Percentiles rank a stretch among this genome's conserved stretches.
phyloP scores from a whole-genome alignment of 2,329 filamentous ascomycete genomes.

The Xylaria sp. region DNA sequence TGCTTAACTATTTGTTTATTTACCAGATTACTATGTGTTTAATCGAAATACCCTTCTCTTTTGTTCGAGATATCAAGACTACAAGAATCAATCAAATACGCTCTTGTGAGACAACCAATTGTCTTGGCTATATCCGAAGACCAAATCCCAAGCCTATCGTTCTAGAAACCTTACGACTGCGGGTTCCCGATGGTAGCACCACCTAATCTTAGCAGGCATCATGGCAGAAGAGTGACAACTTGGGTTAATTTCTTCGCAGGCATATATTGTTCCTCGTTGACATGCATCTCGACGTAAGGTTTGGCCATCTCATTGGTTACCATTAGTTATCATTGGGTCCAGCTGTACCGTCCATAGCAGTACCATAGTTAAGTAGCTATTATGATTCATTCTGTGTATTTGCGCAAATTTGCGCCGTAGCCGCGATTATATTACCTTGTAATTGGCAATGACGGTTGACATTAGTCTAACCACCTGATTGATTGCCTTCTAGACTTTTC shows the following conservation, averaged over 20 bases:
- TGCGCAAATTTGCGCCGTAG: constrained; percentile 7
- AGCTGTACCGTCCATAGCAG: constrained; percentile 17
- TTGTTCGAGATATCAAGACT: not conserved
- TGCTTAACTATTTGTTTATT: constrained; percentile 2
- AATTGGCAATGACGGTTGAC: constrained; percentile 1
- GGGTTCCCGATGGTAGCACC: not conserved
- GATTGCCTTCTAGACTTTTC: constrained; percentile 11
- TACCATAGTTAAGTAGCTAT: constrained; percentile 6
- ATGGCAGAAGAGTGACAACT: not conserved
- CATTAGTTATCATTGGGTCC: constrained; percentile 25
- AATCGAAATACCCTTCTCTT: constrained; percentile 12
- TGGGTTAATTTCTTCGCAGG: not conserved
- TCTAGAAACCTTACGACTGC: constrained; percentile 12
- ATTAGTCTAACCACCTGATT: constrained; percentile 1
- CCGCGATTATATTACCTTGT: not conserved
- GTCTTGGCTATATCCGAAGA: constrained; percentile 12
- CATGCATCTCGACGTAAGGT: constrained; percentile 9
- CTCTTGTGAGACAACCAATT: not conserved
- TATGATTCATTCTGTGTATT: not conserved
- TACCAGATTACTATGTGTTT: not conserved
- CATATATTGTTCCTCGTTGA: constrained; percentile 13
- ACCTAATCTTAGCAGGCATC: not conserved
- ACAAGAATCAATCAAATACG: not conserved
- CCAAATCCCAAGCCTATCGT: not conserved
- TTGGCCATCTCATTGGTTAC: constrained; percentile 26